Percentiles rank a stretch among this genome's conserved stretches.
Evolutionary conservation across 2,329 filamentous ascomycete species (phyloP).

Genomic region (Raffaelea deltoideospora): DNA sequence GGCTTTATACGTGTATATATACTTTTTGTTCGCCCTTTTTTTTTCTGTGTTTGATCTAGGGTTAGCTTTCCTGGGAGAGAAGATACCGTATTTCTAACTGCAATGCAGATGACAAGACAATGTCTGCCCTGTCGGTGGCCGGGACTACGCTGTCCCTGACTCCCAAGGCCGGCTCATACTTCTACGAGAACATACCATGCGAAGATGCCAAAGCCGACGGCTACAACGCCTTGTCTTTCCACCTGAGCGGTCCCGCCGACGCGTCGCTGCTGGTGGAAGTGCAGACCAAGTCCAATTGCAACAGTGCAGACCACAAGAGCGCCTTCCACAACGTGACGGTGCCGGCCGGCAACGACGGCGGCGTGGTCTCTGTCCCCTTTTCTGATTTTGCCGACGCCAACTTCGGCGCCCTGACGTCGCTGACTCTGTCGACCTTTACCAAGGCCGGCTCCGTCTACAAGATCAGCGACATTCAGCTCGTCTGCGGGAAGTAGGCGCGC

Average conservation of each 20-base stretch:
- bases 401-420: slow-evolving; percentile 12
- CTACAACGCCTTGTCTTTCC: slow-evolving; percentile 32
- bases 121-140: slow-evolving; percentile 23
- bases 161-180: slow-evolving; percentile 32
- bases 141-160: slow-evolving; percentile 32
- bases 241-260: slow-evolving; percentile 24
- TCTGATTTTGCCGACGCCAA: slow-evolving; percentile 27
- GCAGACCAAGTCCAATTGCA: slow-evolving; percentile 7
- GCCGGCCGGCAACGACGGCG: not conserved
- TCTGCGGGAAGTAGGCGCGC: slow-evolving; percentile 4
- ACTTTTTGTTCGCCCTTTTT: too few relatives aligned
- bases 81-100: not conserved
- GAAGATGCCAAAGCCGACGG: slow-evolving; percentile 26
- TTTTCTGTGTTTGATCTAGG: too few relatives aligned
- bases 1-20: too few relatives aligned
- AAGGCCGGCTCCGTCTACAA: slow-evolving; percentile 3
- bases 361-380: slow-evolving; percentile 5
- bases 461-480: slow-evolving; percentile 7
- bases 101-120: slow-evolving; percentile 31
- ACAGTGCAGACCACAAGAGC: slow-evolving; percentile 19
- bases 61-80: too few relatives aligned
- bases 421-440: slow-evolving; percentile 7
- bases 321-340: slow-evolving; percentile 6
- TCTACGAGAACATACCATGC: slow-evolving; percentile 37
- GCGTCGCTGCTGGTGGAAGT: slow-evolving; percentile 7